Evolutionary conservation across 495 filamentous ascomycete genomes (phyloP), one percentile per base, ranked within the genome.

Genomic region (Terfezia claveryi): DNA sequence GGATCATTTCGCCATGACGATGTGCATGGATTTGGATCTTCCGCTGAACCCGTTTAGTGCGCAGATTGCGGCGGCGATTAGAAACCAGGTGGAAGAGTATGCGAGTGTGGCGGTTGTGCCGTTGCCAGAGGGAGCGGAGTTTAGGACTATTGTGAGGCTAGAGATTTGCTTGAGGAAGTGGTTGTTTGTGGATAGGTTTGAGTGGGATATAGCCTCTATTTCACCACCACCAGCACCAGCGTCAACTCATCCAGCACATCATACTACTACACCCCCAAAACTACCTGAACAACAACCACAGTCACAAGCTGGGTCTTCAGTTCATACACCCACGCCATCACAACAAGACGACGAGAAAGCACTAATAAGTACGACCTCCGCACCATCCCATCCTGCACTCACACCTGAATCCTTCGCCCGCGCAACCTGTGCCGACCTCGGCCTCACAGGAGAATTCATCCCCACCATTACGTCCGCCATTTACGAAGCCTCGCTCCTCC

Each of bases 131-230:
- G 54, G 62, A 66, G 55, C 73, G 23, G 55, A 66, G 41, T 59
- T 65, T 64, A 54, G 58, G 38, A 58, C 69, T 64, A 80, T 96
- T 65, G 78, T 96, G 62, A 85, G 74, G 52, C 75, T 99, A 23
- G 93, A 83, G 67, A 87, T 99, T 62, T 94, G 94, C 60, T 76
- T 96, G 20, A 81, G 84, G 52, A 93, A 93, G 58, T 80, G 83
- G 55, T 79, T 96, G 16, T 96, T 94, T 68, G 89, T 83, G 5
- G 91, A 99, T 73, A 93, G 85, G 66, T 96, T 99, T 60, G 91
- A 99, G 66, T 99, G 91, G 91, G 95, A 91, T 16, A 72, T 99
- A 5, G 76, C 95, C 9, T 20, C n/a, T 12, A 14, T 46, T 46
- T 46, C 41, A 20, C 27, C 27, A 32, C 27, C 27, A 32, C 27